Evolutionary conservation across 106 monocot species (phyloP).

Genomic region (Allium cepa): DNA sequence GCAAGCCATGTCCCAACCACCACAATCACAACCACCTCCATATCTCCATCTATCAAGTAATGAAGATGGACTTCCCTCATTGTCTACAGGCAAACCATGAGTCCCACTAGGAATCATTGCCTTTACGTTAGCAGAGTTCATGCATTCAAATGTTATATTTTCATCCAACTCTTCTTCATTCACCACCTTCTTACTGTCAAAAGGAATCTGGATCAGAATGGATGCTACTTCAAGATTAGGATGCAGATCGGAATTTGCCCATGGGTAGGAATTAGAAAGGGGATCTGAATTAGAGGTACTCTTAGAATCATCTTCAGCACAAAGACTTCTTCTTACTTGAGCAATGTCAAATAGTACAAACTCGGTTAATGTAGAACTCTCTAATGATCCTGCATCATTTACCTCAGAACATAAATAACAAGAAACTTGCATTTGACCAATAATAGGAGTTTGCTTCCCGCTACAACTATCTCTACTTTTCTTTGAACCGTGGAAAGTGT

Average conservation of each 20-base stretch:
- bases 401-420: slow-evolving; percentile 72
- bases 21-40: slow-evolving; percentile 91
- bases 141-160: not conserved
- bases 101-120: slow-evolving; percentile 50
- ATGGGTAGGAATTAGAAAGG: slow-evolving; percentile 39
- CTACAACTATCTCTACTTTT: slow-evolving; percentile 37
- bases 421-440: slow-evolving; percentile 93
- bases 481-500: slow-evolving; percentile 65
- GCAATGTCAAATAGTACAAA: slow-evolving; percentile 74
- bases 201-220: slow-evolving; percentile 53
- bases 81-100: slow-evolving; percentile 58
- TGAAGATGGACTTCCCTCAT: slow-evolving; percentile 60
- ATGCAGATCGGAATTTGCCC: slow-evolving; percentile 29
- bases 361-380: slow-evolving; percentile 56
- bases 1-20: slow-evolving; percentile 97
- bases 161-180: not conserved
- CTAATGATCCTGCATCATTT: slow-evolving; percentile 28
- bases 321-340: slow-evolving; percentile 46
- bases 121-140: slow-evolving; percentile 26
- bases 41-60: slow-evolving; percentile 85
- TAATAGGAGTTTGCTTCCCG: slow-evolving; percentile 21
- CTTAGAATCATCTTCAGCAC: slow-evolving; percentile 11
- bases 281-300: slow-evolving; percentile 14
- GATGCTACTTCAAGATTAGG: slow-evolving; percentile 65
- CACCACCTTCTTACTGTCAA: slow-evolving; percentile 19